Percentiles rank a stretch among this genome's conserved stretches.
Conservation (phyloP, 768 basidiomycete species). For the Pholiota microspora region DNA sequence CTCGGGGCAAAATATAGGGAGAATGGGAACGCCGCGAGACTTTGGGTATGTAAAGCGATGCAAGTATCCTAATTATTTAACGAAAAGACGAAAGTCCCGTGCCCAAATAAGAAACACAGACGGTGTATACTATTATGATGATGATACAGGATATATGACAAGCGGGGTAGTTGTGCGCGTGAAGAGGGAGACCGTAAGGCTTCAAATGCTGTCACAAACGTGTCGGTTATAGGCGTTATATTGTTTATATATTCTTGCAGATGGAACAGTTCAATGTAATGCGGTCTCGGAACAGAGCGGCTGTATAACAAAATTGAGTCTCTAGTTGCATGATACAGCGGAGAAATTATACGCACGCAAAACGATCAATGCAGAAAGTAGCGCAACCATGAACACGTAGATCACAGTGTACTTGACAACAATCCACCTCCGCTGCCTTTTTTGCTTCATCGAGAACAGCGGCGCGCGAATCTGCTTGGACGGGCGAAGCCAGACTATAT, state of each 20-base stretch:
- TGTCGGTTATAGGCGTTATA: constrained; percentile 29
- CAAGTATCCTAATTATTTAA: constrained; percentile 18
- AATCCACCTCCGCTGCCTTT: constrained; percentile 89
- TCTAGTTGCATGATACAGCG: neutral
- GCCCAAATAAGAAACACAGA: constrained; percentile 12
- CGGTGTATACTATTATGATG: constrained; percentile 22
- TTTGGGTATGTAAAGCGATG: constrained; percentile 5
- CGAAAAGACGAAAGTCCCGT: constrained; percentile 12
- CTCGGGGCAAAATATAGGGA: constrained; percentile 1
- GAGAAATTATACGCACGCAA: constrained; percentile 57
- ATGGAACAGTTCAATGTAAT: constrained; percentile 79
- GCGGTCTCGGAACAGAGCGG: constrained; percentile 76
- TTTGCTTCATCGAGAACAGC: constrained; percentile 92
- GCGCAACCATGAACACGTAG: constrained; percentile 72
- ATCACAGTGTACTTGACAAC: constrained; percentile 85
- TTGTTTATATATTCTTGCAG: constrained; percentile 81
- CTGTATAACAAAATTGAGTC: constrained; percentile 34
- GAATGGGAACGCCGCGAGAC: constrained; percentile 5
- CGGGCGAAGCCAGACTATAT: constrained; percentile 88
- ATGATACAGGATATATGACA: constrained; percentile 18
- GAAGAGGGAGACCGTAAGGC: constrained; percentile 17
- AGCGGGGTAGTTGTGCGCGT: constrained; percentile 14
- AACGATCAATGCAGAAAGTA: constrained; percentile 79
- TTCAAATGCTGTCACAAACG: constrained; percentile 20
- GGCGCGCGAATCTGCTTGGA: constrained; percentile 93